Conservation (phyloP, 257 asterid genomes). For the Avicennia marina region DNA sequence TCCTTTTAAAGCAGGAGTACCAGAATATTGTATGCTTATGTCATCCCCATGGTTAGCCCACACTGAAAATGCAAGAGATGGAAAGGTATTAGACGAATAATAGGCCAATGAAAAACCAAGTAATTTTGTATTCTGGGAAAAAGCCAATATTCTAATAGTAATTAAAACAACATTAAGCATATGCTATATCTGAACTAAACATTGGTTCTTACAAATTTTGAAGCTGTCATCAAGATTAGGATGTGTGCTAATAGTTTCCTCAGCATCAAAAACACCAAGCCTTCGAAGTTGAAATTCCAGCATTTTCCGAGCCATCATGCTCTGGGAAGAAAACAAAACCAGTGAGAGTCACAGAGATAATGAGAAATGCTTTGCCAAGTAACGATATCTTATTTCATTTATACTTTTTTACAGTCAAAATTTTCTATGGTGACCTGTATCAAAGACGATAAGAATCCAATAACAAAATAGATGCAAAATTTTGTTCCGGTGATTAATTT, state of each 20-base stretch:
- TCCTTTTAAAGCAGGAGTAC: constrained; percentile 92
- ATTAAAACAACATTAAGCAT: constrained; percentile 5
- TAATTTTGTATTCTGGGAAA: constrained; percentile 6
- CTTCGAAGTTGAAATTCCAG: constrained; percentile 90
- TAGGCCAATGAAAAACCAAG: too few relatives aligned
- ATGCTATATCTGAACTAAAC: constrained; percentile 5
- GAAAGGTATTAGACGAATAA: constrained; percentile 18
- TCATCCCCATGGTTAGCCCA: constrained; percentile 99
- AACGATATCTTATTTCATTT: too few relatives aligned
- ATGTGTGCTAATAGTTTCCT: constrained; percentile 77
- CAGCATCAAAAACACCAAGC: constrained; percentile 88
- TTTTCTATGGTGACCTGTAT: too few relatives aligned
- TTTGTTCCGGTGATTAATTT: too few relatives aligned
- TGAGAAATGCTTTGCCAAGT: background rate
- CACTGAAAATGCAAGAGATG: constrained; percentile 39
- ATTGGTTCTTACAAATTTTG: constrained; percentile 61
- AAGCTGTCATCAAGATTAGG: constrained; percentile 77
- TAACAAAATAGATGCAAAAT: too few relatives aligned
- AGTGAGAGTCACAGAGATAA: background rate
- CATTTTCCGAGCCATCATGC: constrained; percentile 97
- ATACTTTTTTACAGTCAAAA: too few relatives aligned
- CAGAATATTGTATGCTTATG: constrained; percentile 87
- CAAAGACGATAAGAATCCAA: too few relatives aligned
- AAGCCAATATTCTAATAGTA: constrained; percentile 10
- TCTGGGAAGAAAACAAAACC: constrained; percentile 35